Percentiles rank a stretch among this genome's conserved stretches.
phyloP scores from a whole-genome alignment of 495 filamentous ascomycete genomes.

The Penicillium bialowiezense region DNA sequence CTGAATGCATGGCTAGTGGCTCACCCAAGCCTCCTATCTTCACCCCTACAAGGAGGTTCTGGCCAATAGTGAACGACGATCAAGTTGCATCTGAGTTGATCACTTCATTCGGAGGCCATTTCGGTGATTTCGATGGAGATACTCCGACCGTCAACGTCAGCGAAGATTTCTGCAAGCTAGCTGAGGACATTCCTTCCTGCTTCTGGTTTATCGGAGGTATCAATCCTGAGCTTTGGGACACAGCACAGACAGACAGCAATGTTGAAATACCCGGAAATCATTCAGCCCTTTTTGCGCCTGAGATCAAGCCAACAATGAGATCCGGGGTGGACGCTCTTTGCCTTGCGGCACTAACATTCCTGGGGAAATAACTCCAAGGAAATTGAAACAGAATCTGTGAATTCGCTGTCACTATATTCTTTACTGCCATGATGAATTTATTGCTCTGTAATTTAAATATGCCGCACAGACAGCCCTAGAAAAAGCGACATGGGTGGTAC shows the following conservation, averaged over 20 bases:
- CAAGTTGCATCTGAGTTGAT: constrained; percentile 26
- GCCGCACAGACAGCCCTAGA: no score
- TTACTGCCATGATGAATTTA: no score
- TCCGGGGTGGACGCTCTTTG: constrained; percentile 56
- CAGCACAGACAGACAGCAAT: no score
- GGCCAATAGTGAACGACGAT: constrained; percentile 42
- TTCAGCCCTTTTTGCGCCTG: constrained; percentile 58
- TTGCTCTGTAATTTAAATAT: no score
- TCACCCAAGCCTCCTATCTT: constrained; percentile 44
- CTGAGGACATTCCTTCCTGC: constrained; percentile 31
- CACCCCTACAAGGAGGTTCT: constrained; percentile 43
- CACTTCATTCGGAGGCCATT: constrained; percentile 33
- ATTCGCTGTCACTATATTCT: no score
- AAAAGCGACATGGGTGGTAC: no score
- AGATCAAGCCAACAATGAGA: constrained; percentile 59
- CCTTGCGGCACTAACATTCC: constrained; percentile 52
- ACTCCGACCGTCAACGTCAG: constrained; percentile 36
- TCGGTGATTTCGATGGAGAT: constrained; percentile 41
- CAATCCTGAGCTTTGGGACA: constrained; percentile 44
- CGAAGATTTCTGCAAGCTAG: constrained; percentile 48
- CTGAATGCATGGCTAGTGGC: constrained; percentile 47
- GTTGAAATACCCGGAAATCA: constrained; percentile 56
- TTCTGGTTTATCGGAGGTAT: constrained; percentile 50
- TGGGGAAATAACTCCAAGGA: constrained; percentile 9
- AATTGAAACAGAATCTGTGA: no score